These are phyloP conservation scores for Plasmodium ovale DNA, from an alignment of 169 alveolate genomes.

Conservation along the genomic window DNA sequence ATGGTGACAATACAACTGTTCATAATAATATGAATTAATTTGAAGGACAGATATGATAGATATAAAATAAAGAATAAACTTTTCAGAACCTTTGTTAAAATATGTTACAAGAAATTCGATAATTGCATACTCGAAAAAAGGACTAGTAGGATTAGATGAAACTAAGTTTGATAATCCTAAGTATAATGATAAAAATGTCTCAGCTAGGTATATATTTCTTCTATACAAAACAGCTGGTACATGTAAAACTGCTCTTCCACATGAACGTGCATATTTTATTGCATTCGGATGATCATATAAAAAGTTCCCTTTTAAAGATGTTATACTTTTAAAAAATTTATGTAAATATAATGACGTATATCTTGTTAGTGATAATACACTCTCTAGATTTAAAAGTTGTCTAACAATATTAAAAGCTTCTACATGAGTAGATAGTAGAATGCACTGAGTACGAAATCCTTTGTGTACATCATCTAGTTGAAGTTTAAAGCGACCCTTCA, in stretches of 20 bases:
- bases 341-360: conserved; percentile 74
- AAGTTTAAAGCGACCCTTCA: neutral
- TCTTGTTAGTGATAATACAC: conserved; percentile 52
- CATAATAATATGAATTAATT: conserved; percentile 65
- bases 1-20: conserved; percentile 48
- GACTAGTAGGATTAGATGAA: conserved; percentile 72
- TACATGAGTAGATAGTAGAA: conserved; percentile 39
- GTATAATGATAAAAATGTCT: conserved; percentile 75
- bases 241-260: conserved; percentile 54
- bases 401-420: conserved; percentile 63
- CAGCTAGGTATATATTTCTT: conserved; percentile 52
- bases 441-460: conserved; percentile 49
- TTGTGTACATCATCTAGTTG: conserved; percentile 8
- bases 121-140: conserved; percentile 69
- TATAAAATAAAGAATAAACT: conserved; percentile 42
- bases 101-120: conserved; percentile 47
- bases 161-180: conserved; percentile 73
- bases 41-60: conserved; percentile 40
- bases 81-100: conserved; percentile 61
- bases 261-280: conserved; percentile 24
- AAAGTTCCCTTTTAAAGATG: conserved; percentile 21
- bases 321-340: conserved; percentile 58
- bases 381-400: conserved; percentile 67
- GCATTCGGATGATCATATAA: conserved; percentile 20
- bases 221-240: conserved; percentile 68